Conservation (phyloP, 2,329 filamentous ascomycete genomes). For the Allantophomopsis cytisporea region DNA sequence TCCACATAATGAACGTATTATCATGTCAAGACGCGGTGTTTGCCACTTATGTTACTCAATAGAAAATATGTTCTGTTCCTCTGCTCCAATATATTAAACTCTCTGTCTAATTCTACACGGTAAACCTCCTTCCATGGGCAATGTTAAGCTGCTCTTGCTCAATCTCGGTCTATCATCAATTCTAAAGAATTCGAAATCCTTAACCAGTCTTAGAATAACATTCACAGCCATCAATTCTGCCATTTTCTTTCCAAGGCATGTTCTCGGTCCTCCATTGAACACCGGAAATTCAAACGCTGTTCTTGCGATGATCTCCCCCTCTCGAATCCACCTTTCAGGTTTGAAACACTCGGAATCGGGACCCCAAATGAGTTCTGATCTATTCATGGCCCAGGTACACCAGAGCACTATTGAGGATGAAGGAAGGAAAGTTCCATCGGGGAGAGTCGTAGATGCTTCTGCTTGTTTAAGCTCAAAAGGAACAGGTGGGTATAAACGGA, state of each 20-base stretch:
- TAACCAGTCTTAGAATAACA: slow-evolving; percentile 34
- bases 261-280: slow-evolving; percentile 49
- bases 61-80: too few species aligned
- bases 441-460: slow-evolving; percentile 34
- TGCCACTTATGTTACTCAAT: too few species aligned
- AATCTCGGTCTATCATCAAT: slow-evolving; percentile 29
- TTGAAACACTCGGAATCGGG: slow-evolving; percentile 39
- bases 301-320: slow-evolving; percentile 26
- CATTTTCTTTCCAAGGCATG: slow-evolving; percentile 51
- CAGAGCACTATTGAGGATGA: slow-evolving; percentile 40
- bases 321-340: slow-evolving; percentile 40
- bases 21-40: too few species aligned
- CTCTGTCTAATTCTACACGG: slow-evolving; percentile 19
- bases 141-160: slow-evolving; percentile 45
- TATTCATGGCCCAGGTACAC: slow-evolving; percentile 52
- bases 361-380: slow-evolving; percentile 42
- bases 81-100: background rate
- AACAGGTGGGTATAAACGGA: slow-evolving; percentile 49
- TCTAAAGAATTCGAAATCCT: slow-evolving; percentile 34
- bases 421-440: slow-evolving; percentile 46
- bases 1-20: too few species aligned
- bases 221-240: slow-evolving; percentile 45
- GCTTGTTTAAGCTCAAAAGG: slow-evolving; percentile 54
- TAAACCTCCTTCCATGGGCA: slow-evolving; percentile 50
- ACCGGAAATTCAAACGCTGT: slow-evolving; percentile 45